These are phyloP conservation scores for Talaromyces sp. DNA, from an alignment of 2,329 filamentous ascomycete genomes.

Conservation along the genomic window DNA sequence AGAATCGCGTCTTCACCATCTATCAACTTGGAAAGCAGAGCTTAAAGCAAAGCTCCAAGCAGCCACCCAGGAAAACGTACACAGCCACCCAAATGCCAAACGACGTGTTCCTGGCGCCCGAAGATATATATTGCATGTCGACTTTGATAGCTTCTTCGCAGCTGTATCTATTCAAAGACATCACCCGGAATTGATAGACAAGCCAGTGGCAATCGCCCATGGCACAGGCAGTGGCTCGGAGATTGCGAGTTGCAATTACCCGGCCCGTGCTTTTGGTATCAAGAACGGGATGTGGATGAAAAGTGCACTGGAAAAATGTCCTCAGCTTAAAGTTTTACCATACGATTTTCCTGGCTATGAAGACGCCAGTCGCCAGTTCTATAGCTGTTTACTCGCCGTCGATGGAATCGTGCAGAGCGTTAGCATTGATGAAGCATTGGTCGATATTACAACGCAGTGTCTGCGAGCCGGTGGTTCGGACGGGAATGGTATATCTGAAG, in stretches of 20 bases:
- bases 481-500: conserved; percentile 62
- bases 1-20: conserved; percentile 88
- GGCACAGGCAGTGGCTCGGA: conserved; percentile 81
- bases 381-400: conserved; percentile 72
- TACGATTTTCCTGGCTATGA: conserved; percentile 97
- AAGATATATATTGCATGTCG: conserved; percentile 87
- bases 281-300: conserved; percentile 99
- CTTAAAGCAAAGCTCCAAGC: conserved; percentile 84
- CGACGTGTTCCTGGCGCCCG: conserved; percentile 60
- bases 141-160: conserved; percentile 98
- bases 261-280: conserved; percentile 76
- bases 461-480: conserved; percentile 62
- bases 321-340: conserved; percentile 80
- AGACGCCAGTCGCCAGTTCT: conserved; percentile 82
- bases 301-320: conserved; percentile 73
- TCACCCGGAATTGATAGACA: conserved; percentile 68
- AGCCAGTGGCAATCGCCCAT: conserved; percentile 85
- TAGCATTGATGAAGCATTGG: conserved; percentile 88
- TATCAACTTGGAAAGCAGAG: conserved; percentile 95
- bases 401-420: conserved; percentile 90
- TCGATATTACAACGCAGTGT: conserved; percentile 74
- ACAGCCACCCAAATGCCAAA: conserved; percentile 42
- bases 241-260: conserved; percentile 96
- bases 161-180: conserved; percentile 78
- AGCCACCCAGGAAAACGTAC: conserved; percentile 64